Evolutionary conservation across 306 rosid genomes (phyloP).

Genomic region (Vigna mungo): DNA sequence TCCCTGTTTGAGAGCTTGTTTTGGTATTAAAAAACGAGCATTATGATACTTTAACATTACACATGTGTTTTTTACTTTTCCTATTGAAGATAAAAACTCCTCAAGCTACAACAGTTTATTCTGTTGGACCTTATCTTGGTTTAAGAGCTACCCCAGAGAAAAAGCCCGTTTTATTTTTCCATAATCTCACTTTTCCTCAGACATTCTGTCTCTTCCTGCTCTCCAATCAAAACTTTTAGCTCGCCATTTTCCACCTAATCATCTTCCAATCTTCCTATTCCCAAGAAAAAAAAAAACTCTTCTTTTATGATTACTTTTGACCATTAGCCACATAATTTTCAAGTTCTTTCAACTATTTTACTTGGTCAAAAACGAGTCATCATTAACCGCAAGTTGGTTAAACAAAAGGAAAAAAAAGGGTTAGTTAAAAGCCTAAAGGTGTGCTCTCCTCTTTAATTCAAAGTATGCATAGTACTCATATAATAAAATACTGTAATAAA

Average conservation of each 20-base stretch:
- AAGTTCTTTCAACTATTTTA: too few relatives aligned
- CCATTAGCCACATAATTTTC: neutral
- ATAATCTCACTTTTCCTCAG: slow-evolving; percentile 46
- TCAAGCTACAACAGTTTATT: too few relatives aligned
- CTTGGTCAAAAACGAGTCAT: neutral
- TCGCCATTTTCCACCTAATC: slow-evolving; percentile 27
- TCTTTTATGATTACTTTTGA: neutral
- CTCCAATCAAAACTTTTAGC: slow-evolving; percentile 41
- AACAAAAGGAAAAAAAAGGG: neutral
- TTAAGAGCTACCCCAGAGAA: neutral
- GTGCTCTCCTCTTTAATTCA: neutral
- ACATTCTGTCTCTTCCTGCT: slow-evolving; percentile 58
- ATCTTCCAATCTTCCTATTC: neutral
- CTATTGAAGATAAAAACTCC: too few relatives aligned
- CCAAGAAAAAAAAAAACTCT: too few relatives aligned
- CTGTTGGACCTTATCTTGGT: too few relatives aligned
- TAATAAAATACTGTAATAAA: too few relatives aligned
- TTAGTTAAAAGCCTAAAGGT: neutral
- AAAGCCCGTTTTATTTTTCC: slow-evolving; percentile 9
- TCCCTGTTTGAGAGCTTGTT: too few relatives aligned
- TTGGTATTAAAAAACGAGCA: too few relatives aligned
- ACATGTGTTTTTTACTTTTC: too few relatives aligned
- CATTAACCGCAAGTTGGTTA: neutral
- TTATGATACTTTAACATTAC: too few relatives aligned
- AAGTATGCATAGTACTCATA: neutral